These are phyloP conservation scores for Gossypium raimondii DNA, from an alignment of 345 rosid species.

Conservation along the genomic window DNA sequence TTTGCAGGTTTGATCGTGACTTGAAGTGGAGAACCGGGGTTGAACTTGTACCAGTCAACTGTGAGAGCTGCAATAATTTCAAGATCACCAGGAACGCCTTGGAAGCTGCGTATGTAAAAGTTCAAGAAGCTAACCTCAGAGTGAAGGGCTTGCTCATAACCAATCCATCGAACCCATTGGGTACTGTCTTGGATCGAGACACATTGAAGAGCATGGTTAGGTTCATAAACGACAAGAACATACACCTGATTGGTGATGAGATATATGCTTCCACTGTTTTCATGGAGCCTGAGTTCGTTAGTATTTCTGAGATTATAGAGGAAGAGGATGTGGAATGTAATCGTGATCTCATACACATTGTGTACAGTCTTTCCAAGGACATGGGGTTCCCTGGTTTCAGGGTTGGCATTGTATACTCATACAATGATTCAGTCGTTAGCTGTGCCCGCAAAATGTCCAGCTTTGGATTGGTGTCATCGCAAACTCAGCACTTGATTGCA, in stretches of 20 bases:
- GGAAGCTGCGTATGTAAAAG: slow-evolving; percentile 64
- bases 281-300: slow-evolving; percentile 44
- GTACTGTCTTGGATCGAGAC: slow-evolving; percentile 58
- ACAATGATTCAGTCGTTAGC: slow-evolving; percentile 65
- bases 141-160: slow-evolving; percentile 82
- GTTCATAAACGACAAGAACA: slow-evolving; percentile 71
- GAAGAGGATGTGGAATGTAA: slow-evolving; percentile 38
- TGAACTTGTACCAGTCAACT: slow-evolving; percentile 60
- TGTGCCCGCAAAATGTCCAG: slow-evolving; percentile 89
- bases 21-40: slow-evolving; percentile 91
- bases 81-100: slow-evolving; percentile 59
- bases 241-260: slow-evolving; percentile 80
- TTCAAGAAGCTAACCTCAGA: slow-evolving; percentile 40
- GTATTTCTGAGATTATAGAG: slow-evolving; percentile 66
- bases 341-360: slow-evolving; percentile 63
- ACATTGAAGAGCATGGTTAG: slow-evolving; percentile 47
- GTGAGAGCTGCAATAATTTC: slow-evolving; percentile 63
- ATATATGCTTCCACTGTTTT: slow-evolving; percentile 83
- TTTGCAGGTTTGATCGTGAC: slow-evolving; percentile 84
- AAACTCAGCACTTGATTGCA: slow-evolving; percentile 69
- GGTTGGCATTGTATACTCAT: slow-evolving; percentile 81
- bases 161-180: slow-evolving; percentile 86
- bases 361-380: slow-evolving; percentile 87
- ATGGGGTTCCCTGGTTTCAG: slow-evolving; percentile 92
- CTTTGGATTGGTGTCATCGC: slow-evolving; percentile 83